phyloP scores from a whole-genome alignment of 2,329 filamentous ascomycete species.

The Didymosphaeria variabile region DNA sequence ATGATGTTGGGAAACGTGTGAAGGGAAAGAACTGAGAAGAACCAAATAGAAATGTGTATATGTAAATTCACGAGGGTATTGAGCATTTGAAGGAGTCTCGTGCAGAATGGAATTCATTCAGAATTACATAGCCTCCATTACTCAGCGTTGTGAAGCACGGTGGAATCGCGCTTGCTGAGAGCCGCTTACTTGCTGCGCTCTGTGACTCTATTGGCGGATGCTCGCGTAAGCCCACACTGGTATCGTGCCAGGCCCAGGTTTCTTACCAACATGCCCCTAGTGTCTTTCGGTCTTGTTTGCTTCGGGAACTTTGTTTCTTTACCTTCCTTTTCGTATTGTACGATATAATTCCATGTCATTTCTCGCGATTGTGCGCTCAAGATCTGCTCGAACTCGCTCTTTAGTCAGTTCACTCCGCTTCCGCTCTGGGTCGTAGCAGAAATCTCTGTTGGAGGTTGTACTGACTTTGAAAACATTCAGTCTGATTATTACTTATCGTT shows the following conservation, averaged over 20 bases:
- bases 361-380: background rate
- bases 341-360: background rate
- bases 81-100: slow-evolving; percentile 12
- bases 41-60: slow-evolving; percentile 8
- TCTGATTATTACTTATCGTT: too few species aligned
- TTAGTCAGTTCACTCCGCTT: slow-evolving; percentile 4
- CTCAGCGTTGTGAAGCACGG: too few species aligned
- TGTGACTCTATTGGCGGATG: background rate
- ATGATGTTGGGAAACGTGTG: background rate
- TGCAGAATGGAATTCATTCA: background rate
- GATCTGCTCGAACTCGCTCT: background rate
- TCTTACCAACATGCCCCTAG: background rate
- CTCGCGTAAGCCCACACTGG: background rate
- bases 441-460: background rate
- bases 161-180: background rate
- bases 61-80: slow-evolving; percentile 2
- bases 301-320: background rate
- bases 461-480: background rate
- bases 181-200: background rate
- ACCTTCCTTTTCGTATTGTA: background rate
- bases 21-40: background rate
- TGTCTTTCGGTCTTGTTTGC: background rate
- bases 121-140: too few species aligned
- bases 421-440: background rate
- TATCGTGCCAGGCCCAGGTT: background rate